Evolutionary conservation across 192 early-diverging fungal species (phyloP).

Genomic region (Coemansia sp.): DNA sequence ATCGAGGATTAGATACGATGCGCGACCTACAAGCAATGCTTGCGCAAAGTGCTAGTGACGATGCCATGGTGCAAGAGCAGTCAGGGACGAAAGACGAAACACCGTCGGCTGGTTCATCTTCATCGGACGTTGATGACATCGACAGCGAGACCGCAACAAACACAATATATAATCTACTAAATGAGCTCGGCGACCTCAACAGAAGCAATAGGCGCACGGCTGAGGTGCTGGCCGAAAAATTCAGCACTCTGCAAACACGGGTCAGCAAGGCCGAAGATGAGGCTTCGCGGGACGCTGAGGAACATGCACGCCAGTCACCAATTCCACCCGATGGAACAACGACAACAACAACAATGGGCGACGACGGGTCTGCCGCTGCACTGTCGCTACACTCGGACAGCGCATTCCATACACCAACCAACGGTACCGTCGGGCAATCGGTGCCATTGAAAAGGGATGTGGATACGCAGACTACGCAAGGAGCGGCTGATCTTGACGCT

Average conservation of each 20-base stretch:
- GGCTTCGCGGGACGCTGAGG: neutral
- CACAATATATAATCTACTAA: slow-evolving; percentile 52
- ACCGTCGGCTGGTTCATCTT: slow-evolving; percentile 4
- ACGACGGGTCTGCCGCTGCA: neutral
- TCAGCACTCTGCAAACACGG: slow-evolving; percentile 40
- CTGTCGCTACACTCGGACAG: slow-evolving; percentile 11
- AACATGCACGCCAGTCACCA: neutral
- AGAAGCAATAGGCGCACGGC: slow-evolving; percentile 44
- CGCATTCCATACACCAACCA: slow-evolving; percentile 40
- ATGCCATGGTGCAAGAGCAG: neutral
- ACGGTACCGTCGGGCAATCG: slow-evolving; percentile 3
- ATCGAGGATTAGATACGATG: slow-evolving; percentile 36
- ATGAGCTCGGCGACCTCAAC: slow-evolving; percentile 51
- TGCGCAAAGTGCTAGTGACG: slow-evolving; percentile 9
- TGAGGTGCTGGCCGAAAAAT: slow-evolving; percentile 40
- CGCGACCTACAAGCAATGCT: slow-evolving; percentile 33
- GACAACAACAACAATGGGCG: neutral
- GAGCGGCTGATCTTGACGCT: slow-evolving; percentile 9
- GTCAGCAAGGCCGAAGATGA: slow-evolving; percentile 19
- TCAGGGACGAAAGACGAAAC: neutral
- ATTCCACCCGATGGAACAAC: neutral
- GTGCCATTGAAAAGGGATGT: neutral
- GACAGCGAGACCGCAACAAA: slow-evolving; percentile 50
- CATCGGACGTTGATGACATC: slow-evolving; percentile 45
- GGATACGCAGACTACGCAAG: slow-evolving; percentile 7